Evolutionary conservation across 805 yeast genomes (phyloP).

Genomic region (Candida odintsovae): DNA sequence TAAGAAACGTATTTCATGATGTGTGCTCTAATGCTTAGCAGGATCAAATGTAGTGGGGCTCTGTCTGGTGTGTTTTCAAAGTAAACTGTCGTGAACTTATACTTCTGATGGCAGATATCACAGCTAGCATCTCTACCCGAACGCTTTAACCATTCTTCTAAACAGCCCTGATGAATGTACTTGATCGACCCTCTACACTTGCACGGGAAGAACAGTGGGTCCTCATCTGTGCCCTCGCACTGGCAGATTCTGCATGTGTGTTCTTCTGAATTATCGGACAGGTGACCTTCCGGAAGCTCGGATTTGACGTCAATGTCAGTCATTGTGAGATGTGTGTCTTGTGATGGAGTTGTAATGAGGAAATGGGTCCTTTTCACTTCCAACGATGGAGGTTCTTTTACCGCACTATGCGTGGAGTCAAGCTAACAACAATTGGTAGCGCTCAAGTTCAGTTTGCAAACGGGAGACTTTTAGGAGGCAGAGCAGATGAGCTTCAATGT

Average conservation of each 20-base stretch:
- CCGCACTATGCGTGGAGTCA: neutral
- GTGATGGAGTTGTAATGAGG: neutral
- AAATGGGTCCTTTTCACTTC: neutral
- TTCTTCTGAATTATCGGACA: conserved; percentile 22
- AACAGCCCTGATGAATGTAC: conserved; percentile 89
- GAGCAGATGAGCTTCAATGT: neutral
- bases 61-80: conserved; percentile 56
- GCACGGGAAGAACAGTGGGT: conserved; percentile 89
- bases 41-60: conserved; percentile 50
- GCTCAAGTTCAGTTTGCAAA: neutral
- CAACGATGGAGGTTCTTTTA: neutral
- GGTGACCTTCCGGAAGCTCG: neutral
- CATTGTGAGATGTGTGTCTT: neutral
- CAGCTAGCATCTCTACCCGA: conserved; percentile 54
- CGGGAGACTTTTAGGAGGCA: neutral
- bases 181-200: conserved; percentile 90
- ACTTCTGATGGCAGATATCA: conserved; percentile 82
- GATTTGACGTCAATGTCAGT: neutral
- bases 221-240: conserved; percentile 74
- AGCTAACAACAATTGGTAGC: neutral
- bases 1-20: conserved; percentile 13
- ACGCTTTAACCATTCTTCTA: conserved; percentile 78
- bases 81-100: conserved; percentile 61
- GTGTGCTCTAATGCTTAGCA: conserved; percentile 31
- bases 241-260: conserved; percentile 88